A percentile compares a stretch with the other conserved stretches of the same genome.
Conservation (phyloP, 2,329 filamentous ascomycete genomes). For the Neoscytalidium dimidiatum region DNA sequence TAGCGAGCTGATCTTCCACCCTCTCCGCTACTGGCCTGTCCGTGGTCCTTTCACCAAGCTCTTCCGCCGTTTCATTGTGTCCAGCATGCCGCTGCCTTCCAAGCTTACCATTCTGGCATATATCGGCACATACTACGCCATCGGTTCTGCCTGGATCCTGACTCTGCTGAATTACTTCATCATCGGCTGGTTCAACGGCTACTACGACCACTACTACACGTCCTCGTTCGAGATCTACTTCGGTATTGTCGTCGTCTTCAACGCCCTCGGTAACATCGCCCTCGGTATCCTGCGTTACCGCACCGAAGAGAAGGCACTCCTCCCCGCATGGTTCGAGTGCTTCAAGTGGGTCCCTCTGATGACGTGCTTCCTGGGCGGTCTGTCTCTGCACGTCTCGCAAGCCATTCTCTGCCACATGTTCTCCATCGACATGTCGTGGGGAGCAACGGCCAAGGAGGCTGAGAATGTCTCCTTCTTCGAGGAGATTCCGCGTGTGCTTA, state of each 20-base stretch:
- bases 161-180: slow-evolving; percentile 75
- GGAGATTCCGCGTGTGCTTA: slow-evolving; percentile 58
- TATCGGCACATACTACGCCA: slow-evolving; percentile 79
- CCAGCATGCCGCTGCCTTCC: slow-evolving; percentile 72
- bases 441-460: slow-evolving; percentile 61
- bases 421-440: slow-evolving; percentile 49
- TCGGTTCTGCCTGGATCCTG: slow-evolving; percentile 74
- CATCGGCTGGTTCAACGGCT: slow-evolving; percentile 74
- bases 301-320: slow-evolving; percentile 62
- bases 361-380: slow-evolving; percentile 43
- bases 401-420: slow-evolving; percentile 43
- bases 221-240: slow-evolving; percentile 80
- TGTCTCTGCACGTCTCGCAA: slow-evolving; percentile 43
- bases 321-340: slow-evolving; percentile 53
- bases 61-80: slow-evolving; percentile 73
- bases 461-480: slow-evolving; percentile 59
- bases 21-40: slow-evolving; percentile 70
- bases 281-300: slow-evolving; percentile 74
- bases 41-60: slow-evolving; percentile 77
- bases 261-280: slow-evolving; percentile 71
- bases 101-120: slow-evolving; percentile 77
- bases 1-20: slow-evolving; percentile 80
- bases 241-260: slow-evolving; percentile 77
- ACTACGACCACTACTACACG: slow-evolving; percentile 75
- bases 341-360: slow-evolving; percentile 66